Conservation (phyloP, 495 filamentous ascomycete genomes). For the Neurospora sp. region DNA sequence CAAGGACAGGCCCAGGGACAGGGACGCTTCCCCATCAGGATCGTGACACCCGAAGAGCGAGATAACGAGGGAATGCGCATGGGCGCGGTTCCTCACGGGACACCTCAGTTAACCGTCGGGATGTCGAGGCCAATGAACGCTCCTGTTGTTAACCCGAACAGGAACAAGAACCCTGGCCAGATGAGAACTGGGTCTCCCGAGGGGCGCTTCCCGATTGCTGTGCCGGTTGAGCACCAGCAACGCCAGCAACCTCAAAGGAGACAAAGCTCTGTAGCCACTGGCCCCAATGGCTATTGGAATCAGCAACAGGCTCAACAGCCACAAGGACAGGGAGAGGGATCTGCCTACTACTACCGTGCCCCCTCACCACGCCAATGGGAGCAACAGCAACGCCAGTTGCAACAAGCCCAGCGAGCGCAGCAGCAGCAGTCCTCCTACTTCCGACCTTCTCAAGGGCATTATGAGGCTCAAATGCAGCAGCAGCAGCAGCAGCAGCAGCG, state of each 20-base stretch:
- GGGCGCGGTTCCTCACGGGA: not conserved
- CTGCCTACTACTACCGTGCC: not conserved
- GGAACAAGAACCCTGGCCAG: constrained; percentile 17
- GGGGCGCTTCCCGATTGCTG: not conserved
- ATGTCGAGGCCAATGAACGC: constrained; percentile 7
- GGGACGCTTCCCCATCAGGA: constrained; percentile 1
- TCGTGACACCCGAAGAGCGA: not conserved
- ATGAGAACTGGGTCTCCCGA: constrained; percentile 21
- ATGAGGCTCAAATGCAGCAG: not conserved
- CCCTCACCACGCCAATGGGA: not conserved
- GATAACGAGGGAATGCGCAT: not conserved
- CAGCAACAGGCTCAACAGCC: constrained; percentile 1
- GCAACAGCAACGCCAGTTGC: constrained; percentile 2
- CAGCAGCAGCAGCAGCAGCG: not conserved
- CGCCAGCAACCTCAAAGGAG: not conserved
- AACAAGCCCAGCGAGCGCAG: not conserved
- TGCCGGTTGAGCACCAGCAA: constrained; percentile 4
- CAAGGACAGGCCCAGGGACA: not conserved
- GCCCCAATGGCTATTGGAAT: constrained; percentile 2
- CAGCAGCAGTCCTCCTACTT: not conserved
- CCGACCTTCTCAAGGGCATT: not conserved
- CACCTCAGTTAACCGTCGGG: not conserved
- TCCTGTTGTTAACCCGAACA: constrained; percentile 10
- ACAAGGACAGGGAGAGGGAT: constrained; percentile 1
- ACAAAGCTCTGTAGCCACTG: not conserved